A percentile compares a stretch with the other conserved stretches of the same genome.
These are phyloP conservation scores for Claviceps capensis DNA, from an alignment of 2,329 filamentous ascomycete genomes.

Conservation along the genomic window DNA sequence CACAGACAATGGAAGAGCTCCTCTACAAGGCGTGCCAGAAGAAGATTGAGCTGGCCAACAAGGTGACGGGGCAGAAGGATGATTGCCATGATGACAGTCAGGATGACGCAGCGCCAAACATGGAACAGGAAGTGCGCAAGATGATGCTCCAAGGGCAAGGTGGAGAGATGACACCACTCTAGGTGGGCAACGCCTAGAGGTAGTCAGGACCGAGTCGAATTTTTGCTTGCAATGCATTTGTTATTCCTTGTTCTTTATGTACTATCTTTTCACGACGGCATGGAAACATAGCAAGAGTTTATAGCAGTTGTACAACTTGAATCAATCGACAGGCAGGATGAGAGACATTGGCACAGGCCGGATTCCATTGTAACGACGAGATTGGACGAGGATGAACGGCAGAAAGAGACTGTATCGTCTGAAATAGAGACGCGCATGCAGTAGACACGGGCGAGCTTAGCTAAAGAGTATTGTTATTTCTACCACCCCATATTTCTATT, in stretches of 20 bases:
- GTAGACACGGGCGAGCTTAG: no score
- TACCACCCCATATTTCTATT: no score
- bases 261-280: neutral
- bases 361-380: neutral
- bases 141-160: constrained; percentile 23
- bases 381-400: neutral
- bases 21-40: constrained; percentile 84
- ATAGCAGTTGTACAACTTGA: neutral
- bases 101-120: constrained; percentile 18
- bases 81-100: constrained; percentile 18
- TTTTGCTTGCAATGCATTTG: neutral
- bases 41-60: constrained; percentile 74
- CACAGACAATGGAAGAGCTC: constrained; percentile 78
- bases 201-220: neutral
- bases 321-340: neutral
- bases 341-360: neutral
- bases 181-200: constrained; percentile 9
- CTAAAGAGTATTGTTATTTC: no score
- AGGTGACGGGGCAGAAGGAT: constrained; percentile 31
- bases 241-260: neutral
- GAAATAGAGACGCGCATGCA: no score
- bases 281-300: neutral
- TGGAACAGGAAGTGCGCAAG: constrained; percentile 30
- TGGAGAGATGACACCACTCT: constrained; percentile 25
- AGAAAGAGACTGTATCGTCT: neutral